Evolutionary conservation across 495 filamentous ascomycete genomes (phyloP).

Genomic region (Copromyces sp.): DNA sequence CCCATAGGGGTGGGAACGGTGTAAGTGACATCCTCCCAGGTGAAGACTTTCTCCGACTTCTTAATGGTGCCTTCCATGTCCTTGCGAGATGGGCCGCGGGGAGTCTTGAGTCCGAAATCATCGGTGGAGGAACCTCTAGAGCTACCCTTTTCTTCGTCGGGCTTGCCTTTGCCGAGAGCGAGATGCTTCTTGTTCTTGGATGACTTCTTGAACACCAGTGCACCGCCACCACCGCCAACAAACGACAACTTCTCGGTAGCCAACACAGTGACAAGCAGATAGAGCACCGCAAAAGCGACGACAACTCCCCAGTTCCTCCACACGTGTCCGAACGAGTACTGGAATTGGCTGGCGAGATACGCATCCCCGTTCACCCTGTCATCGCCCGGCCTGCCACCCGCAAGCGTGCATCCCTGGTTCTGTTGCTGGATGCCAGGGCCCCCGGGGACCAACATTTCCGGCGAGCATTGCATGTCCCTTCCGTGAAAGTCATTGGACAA

Average conservation of each 20-base stretch:
- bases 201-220: slow-evolving; percentile 24
- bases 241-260: slow-evolving; percentile 48
- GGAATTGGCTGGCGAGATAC: slow-evolving; percentile 48
- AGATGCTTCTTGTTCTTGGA: slow-evolving; percentile 22
- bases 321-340: slow-evolving; percentile 52
- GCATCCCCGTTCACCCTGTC: slow-evolving; percentile 45
- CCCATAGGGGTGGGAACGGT: slow-evolving; percentile 54
- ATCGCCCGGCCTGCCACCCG: slow-evolving; percentile 44
- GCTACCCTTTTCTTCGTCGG: slow-evolving; percentile 38
- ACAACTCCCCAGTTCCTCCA: slow-evolving; percentile 79
- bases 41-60: slow-evolving; percentile 35
- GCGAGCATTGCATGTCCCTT: slow-evolving; percentile 38
- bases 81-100: slow-evolving; percentile 33
- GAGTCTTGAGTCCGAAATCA: slow-evolving; percentile 6
- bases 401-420: slow-evolving; percentile 50
- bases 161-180: neutral
- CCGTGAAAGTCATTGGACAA: slow-evolving; percentile 61
- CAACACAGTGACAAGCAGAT: slow-evolving; percentile 56
- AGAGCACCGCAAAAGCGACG: slow-evolving; percentile 58
- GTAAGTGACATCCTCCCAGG: slow-evolving; percentile 52
- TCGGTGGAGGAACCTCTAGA: slow-evolving; percentile 13
- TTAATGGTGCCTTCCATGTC: slow-evolving; percentile 18
- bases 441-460: slow-evolving; percentile 45
- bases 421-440: slow-evolving; percentile 39
- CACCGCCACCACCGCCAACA: slow-evolving; percentile 22